These are phyloP conservation scores for Austroboletus niveus DNA, from an alignment of 1,284 basidiomycete species.

Conservation along the genomic window DNA sequence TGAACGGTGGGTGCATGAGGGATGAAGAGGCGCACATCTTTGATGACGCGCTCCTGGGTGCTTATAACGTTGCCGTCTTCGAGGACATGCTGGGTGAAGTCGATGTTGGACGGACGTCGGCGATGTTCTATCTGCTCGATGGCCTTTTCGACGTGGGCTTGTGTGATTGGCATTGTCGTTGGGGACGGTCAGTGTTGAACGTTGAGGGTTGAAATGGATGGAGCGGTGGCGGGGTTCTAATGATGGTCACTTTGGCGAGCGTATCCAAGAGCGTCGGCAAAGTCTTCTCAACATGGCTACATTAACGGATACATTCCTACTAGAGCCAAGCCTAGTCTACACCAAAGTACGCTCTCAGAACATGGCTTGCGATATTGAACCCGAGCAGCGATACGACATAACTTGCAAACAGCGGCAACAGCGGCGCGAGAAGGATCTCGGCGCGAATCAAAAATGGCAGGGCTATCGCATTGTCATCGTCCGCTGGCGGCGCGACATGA, in stretches of 20 bases:
- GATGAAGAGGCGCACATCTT: constrained; percentile 57
- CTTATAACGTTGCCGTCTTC: constrained; percentile 87
- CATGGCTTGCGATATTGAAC: constrained; percentile 83
- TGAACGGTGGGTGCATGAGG: constrained; percentile 13
- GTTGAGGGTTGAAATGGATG: constrained; percentile 3
- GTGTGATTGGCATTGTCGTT: constrained; percentile 38
- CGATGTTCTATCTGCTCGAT: constrained; percentile 73
- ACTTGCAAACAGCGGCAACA: constrained; percentile 79
- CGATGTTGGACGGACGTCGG: constrained; percentile 65
- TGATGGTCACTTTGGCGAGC: constrained; percentile 10
- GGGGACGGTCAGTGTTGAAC: constrained; percentile 3
- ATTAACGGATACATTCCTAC: constrained; percentile 1
- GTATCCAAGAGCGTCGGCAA: not conserved
- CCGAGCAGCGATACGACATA: constrained; percentile 87
- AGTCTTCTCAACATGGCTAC: constrained; percentile 13
- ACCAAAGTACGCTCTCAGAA: constrained; percentile 77
- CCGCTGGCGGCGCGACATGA: not conserved
- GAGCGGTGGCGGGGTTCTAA: constrained; percentile 32
- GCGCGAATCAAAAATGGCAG: constrained; percentile 89
- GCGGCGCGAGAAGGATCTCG: constrained; percentile 82
- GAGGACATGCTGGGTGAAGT: constrained; percentile 87
- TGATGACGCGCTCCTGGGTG: constrained; percentile 85
- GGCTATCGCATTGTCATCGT: constrained; percentile 42
- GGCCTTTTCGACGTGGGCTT: constrained; percentile 67
- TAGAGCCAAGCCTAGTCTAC: constrained; percentile 1